A percentile compares a stretch with the other conserved stretches of the same genome.
Evolutionary conservation across 2,329 filamentous ascomycete species (phyloP).

Genomic region (Plectosphaerella cucumerina): DNA sequence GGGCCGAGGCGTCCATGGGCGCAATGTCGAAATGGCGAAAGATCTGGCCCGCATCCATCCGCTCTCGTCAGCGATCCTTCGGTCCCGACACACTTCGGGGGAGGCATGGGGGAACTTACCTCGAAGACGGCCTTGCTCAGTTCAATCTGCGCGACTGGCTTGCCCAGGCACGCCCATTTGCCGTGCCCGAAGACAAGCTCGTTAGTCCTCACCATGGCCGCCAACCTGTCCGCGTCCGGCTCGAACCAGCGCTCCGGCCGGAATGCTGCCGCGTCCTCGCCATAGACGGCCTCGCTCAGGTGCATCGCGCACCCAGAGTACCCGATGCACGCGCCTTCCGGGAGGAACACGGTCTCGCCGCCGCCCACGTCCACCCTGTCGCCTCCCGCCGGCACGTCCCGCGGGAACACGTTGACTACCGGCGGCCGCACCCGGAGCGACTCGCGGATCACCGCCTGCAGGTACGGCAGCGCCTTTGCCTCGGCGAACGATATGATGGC

Average conservation of each 20-base stretch:
- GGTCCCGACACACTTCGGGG: no score
- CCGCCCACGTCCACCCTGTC: constrained; percentile 5
- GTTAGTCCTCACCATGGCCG: constrained; percentile 6
- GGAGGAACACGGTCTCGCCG: constrained; percentile 28
- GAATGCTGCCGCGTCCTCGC: constrained; percentile 49
- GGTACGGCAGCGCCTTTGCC: constrained; percentile 27
- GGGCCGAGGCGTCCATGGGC: constrained; percentile 16
- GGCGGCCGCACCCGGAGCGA: constrained; percentile 23
- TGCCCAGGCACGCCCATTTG: constrained; percentile 10
- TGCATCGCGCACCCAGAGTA: constrained; percentile 61
- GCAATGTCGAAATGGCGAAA: constrained; percentile 24
- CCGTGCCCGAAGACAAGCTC: constrained; percentile 11
- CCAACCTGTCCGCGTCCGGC: constrained; percentile 28
- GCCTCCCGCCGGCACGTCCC: constrained; percentile 17
- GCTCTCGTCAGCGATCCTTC: background rate
- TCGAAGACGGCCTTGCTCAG: constrained; percentile 22
- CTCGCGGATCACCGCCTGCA: constrained; percentile 33
- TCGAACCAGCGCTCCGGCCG: constrained; percentile 53
- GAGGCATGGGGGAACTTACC: constrained; percentile 20
- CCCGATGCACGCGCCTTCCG: constrained; percentile 54
- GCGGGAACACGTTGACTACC: constrained; percentile 16
- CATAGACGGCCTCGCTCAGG: constrained; percentile 50
- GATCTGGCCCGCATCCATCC: constrained; percentile 12
- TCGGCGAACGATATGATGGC: constrained; percentile 18
- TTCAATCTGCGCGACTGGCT: constrained; percentile 10